Base-by-base conservation (phyloP, 768 basidiomycete species). In the Leccinum barrowsii region DNA sequence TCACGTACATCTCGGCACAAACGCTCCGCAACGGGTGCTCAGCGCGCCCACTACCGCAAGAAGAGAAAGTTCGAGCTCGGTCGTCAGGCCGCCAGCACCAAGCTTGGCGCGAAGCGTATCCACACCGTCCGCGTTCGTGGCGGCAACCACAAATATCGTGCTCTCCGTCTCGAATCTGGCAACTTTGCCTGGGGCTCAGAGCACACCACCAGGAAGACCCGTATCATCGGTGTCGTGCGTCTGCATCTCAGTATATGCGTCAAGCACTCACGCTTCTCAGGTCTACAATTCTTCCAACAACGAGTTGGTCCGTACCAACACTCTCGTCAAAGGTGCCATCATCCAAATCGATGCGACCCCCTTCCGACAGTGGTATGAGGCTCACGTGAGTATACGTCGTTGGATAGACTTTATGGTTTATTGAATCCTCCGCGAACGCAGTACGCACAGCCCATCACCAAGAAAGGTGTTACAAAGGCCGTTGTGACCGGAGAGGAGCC, bases 1-100 rank as follows among this genome's bases (percentile, higher is more conserved):
- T 91, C 96, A 72, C 90, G 96, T 70, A 85, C 94, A 64, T 96
- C 94, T 70, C 85, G 96, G 75, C 94, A 98, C 85, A 98, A 98
- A 80, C 93, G 95, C 74, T 90, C 94, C 66, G 89, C 85, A 68
- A 88, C 93, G 51, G 96, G 92, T 70, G 92, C 90, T 59, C 90
- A 94, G 78, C 89, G 90, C 69, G 86, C 94, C 68, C 86, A 90
- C 80, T 96, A 94, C 82, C 93, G 96, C 84, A 99, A 99, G 86
- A 99, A 98, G 92, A 88, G 97, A 89, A 98, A 98, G 82, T 98
- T 98, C 79, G 97, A 99, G 84, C 87, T 98, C 70, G 97, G 96
- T 74, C 94, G 97, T 74, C 97, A 98, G 75, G 82, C 97, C 58
- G 97, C 97, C 66, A 94, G 80, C 84, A 99, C 97, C 73, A 98